Evolutionary conservation across 495 filamentous ascomycete species (phyloP), one percentile per base, ranked within the genome.

Genomic region (Penicillium riverlandense): DNA sequence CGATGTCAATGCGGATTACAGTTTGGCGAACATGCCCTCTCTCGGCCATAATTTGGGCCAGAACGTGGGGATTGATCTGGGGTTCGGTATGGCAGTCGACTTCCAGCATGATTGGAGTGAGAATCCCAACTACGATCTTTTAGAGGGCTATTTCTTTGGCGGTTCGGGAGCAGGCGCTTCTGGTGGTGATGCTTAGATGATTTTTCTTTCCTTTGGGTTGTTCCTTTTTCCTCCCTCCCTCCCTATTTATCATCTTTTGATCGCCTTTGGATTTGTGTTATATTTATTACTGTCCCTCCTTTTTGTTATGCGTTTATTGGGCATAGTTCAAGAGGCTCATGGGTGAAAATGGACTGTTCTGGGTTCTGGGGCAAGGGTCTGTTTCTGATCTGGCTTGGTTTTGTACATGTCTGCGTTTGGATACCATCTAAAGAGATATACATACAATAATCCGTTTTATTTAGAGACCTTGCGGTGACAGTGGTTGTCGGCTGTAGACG

Each of bases 81-180:
- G 85, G 0, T 85, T 90, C 52, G 84, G 85, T 14, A 71, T 88
- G 50, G 83, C 81, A 49, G 77, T 85, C 35, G 85, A 83, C 15
- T 71, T 79, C 51, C 80, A 85, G 54, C 85, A 90, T 63, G 86
- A 91, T 60, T 89, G 85, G 67, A 83, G 77, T 45, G 88, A 91
- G 39, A 85, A 84, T 16, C 72, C 77, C 44, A 84, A 84, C 44
- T 77, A 91, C 52, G 88, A 95, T 74, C 63, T 95, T 28, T 86
- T 95, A 60, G 87, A 94, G 62, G 90, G 88, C 0, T 95, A 91
- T 60, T 96, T 91, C 70, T 96, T 96, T 68, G 90, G 90, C 13
- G 67, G 68, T 16, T 59, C 58, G 31, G 66, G 67, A 16, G 44
- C 52, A 32, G 65, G 62, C 30, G 51, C 61, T 35, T 38, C 57